Percentiles rank a stretch among this genome's conserved stretches.
phyloP scores from a whole-genome alignment of 495 filamentous ascomycete genomes.

The Lophium mytilinum region DNA sequence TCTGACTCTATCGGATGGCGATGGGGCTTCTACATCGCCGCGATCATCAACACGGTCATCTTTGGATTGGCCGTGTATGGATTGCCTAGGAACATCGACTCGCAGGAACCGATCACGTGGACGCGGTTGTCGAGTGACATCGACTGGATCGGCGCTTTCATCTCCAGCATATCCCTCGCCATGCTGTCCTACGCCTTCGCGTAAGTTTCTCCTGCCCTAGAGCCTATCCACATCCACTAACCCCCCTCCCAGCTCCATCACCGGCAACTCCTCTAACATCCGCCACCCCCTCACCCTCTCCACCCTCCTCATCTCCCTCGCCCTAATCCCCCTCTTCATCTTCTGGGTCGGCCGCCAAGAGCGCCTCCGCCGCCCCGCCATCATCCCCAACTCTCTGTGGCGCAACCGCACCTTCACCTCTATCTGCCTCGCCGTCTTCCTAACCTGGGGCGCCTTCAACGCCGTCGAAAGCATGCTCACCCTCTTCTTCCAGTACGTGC shows the following conservation, averaged over 20 bases:
- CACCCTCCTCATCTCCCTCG: slow-evolving; percentile 35
- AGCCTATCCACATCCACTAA: neutral
- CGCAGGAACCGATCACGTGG: slow-evolving; percentile 11
- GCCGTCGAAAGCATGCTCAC: slow-evolving; percentile 42
- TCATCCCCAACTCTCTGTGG: slow-evolving; percentile 50
- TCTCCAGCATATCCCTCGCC: slow-evolving; percentile 33
- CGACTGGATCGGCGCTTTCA: slow-evolving; percentile 41
- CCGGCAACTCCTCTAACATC: slow-evolving; percentile 32
- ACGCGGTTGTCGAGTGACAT: slow-evolving; percentile 33
- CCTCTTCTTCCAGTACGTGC: slow-evolving; percentile 48
- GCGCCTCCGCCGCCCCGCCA: slow-evolving; percentile 31
- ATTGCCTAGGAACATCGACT: slow-evolving; percentile 30
- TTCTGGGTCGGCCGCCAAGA: slow-evolving; percentile 42
- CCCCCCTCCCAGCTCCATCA: slow-evolving; percentile 29
- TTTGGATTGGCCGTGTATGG: slow-evolving; percentile 33
- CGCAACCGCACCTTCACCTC: slow-evolving; percentile 40
- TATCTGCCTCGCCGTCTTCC: slow-evolving; percentile 46
- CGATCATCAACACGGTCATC: slow-evolving; percentile 33
- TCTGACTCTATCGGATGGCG: slow-evolving; percentile 42
- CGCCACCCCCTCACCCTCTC: slow-evolving; percentile 29
- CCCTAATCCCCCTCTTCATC: slow-evolving; percentile 40
- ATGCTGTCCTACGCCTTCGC: slow-evolving; percentile 43
- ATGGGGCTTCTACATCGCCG: slow-evolving; percentile 39
- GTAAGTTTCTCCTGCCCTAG: slow-evolving; percentile 20
- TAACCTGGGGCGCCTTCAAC: slow-evolving; percentile 45